Base-by-base conservation (phyloP, 495 filamentous ascomycete species). In the Penicillium malachiteum region DNA sequence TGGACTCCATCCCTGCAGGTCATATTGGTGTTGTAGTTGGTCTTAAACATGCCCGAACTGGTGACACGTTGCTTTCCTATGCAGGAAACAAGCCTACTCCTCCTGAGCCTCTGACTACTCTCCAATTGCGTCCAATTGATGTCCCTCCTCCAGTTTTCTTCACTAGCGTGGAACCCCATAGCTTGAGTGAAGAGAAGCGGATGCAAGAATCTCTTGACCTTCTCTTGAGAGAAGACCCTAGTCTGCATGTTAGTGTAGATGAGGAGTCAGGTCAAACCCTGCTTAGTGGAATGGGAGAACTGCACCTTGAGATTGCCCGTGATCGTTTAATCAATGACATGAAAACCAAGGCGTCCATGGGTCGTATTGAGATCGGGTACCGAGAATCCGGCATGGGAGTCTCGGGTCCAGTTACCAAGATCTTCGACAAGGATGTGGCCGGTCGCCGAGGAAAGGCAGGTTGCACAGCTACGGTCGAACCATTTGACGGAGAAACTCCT, bases 11-110 rank as follows among this genome's bases (percentile, higher is more conserved):
- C 35, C 69, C 83, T 7, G 83, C 88, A 0, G 95, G 95, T 0
- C 92, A 97, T 61, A 97, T 99, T 53, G 95, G 94, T n/a, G 95
- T 97, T 32, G 89, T 99, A 21, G 84, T 86, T 5, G 93, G 94
- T 11, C 83, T 99, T 7, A 97, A 96, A 65, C 78, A 88, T 55
- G 87, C 94, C 26, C 81, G 95, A 37, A 99, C 95, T 1, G 95
- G 95, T 0, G 95, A 99, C 64, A 97, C 95, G 0, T 72, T 99
- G 11, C 80, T 97, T 21, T 83, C 85, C 5, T 92, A 88, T 63
- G 74, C 82, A 33, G 82, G 84, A 21, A 73, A 77, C 48, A 87
- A 85, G 64, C 59, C 68, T 5, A 81, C 78, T 3, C 86, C 85
- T 32, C 86, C 89, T n/a, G 79, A 85, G 47, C 82, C 86, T 1